Conservation (phyloP, 2,329 filamentous ascomycete species). For the Clathrospora elynae region DNA sequence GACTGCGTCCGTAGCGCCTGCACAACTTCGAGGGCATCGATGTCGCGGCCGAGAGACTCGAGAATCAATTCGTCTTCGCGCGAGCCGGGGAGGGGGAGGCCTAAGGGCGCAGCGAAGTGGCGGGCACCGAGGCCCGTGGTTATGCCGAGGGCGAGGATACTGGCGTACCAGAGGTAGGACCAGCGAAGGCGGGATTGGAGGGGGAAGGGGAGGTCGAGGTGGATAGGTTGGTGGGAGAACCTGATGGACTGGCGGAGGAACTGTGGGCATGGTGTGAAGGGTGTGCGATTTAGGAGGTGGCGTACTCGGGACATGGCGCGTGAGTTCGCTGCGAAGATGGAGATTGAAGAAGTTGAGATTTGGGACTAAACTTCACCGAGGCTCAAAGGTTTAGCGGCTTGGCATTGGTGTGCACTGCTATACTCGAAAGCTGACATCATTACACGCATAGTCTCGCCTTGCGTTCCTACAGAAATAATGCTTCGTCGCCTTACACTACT, state of each 20-base stretch:
- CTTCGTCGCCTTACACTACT: constrained; percentile 11
- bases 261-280: constrained; percentile 8
- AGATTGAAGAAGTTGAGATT: constrained; percentile 8
- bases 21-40: constrained; percentile 43
- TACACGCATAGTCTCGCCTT: too few species aligned
- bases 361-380: constrained; percentile 26
- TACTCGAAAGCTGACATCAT: background rate
- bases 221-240: too few species aligned
- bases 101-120: constrained; percentile 33
- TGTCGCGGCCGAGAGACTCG: constrained; percentile 29
- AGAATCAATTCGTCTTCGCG: constrained; percentile 38
- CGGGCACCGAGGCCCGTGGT: constrained; percentile 31
- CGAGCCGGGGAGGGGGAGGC: constrained; percentile 35
- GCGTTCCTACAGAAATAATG: background rate
- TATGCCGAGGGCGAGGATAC: constrained; percentile 34
- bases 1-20: constrained; percentile 38
- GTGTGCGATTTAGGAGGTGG: constrained; percentile 15
- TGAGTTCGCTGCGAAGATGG: constrained; percentile 4
- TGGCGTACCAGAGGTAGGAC: constrained; percentile 42
- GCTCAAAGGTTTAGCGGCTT: constrained; percentile 31
- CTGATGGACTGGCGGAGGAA: too few species aligned
- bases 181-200: constrained; percentile 33
- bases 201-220: constrained; percentile 24
- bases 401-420: constrained; percentile 10
- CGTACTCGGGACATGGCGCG: constrained; percentile 31